Base-by-base conservation (phyloP, 352 stramenopile genomes). In the Globisporangium emineosum region DNA sequence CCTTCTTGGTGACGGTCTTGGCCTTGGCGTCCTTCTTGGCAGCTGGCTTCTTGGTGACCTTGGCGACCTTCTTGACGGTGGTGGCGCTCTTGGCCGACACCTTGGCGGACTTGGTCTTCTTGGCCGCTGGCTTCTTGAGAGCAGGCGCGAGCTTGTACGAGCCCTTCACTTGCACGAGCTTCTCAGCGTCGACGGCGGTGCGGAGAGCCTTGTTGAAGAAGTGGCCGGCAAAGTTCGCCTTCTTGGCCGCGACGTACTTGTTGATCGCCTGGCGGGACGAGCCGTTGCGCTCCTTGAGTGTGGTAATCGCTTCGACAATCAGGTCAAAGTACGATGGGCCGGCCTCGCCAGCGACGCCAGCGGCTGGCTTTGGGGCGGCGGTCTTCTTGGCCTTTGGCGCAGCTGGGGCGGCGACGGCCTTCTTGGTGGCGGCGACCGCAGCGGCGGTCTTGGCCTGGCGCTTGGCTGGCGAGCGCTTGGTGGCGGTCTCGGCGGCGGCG, bases 201-300 rank as follows among this genome's bases (percentile, higher is more conserved):
- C 96, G 93, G 25, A 98, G 80, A 1, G 91, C 89, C 69, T 95
- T 91, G 77, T 93, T 96, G 65, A 97, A 65, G 57, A 90, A 84
- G 76, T 94, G 88, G 67, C 72, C 82, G 54, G 72, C 70, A 60
- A 88, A 95, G 75, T 93, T 96, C 61, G 65, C 68, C 72, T 94
- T 94, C 72, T 96, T 91, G 52, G 68, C 71, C 79, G 88, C 77
- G 54, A 98, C 89, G 52, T 85, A 83, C 77, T 98, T 98, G 66
- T 77, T 85, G 56, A 98, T 98, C 7, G 93, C 92, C 68, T 95
- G 80, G 25, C 87, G 81, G 23, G 91, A 98, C 51, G 91, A 97
- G 51, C 94, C 94, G 55, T 79, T 97, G 70, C 92, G 94, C 72
- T 98, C 92, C 75, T 98, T 98, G 19, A 98, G 85, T 66, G 83